Evolutionary conservation across 2,329 filamentous ascomycete genomes (phyloP).

Genomic region (Cryoendolithus antarcticus): DNA sequence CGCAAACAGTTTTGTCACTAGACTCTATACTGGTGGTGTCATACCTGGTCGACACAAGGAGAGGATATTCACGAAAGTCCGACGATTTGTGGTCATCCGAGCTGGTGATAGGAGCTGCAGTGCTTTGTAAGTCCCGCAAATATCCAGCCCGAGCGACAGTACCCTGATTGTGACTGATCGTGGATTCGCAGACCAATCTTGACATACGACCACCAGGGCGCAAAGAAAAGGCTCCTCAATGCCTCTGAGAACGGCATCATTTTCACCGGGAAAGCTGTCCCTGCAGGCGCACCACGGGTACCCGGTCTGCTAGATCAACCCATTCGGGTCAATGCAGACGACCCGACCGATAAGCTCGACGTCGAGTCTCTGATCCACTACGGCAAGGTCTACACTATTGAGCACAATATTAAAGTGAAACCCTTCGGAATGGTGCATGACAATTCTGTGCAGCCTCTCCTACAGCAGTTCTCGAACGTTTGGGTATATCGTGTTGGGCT

Average conservation of each 20-base stretch:
- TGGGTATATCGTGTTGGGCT: neutral
- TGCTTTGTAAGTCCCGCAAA: neutral
- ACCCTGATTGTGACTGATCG: too few relatives aligned
- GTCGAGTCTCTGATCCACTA: conserved; percentile 5
- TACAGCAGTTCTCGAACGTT: conserved; percentile 1
- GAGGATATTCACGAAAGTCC: conserved; percentile 1
- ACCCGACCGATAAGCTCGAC: neutral
- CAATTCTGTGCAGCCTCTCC: neutral
- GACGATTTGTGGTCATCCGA: conserved; percentile 6
- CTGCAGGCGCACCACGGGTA: neutral
- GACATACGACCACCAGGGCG: conserved; percentile 12
- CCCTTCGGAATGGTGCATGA: conserved; percentile 2
- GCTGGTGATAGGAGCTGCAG: neutral
- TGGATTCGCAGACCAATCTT: conserved; percentile 13
- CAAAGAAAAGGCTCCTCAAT: conserved; percentile 1
- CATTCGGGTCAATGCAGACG: conserved; percentile 1
- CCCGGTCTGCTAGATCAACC: neutral
- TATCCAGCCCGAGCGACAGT: too few relatives aligned
- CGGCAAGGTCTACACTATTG: conserved; percentile 6
- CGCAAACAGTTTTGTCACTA: neutral
- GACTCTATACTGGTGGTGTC: neutral
- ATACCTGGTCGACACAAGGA: conserved; percentile 1
- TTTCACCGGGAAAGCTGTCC: conserved; percentile 1
- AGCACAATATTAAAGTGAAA: conserved; percentile 6
- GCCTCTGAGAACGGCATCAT: conserved; percentile 5